A percentile compares a stretch with the other conserved stretches of the same genome.
These are phyloP conservation scores for Lasiodiplodia sp. DNA, from an alignment of 2,329 filamentous ascomycete genomes.

Conservation along the genomic window DNA sequence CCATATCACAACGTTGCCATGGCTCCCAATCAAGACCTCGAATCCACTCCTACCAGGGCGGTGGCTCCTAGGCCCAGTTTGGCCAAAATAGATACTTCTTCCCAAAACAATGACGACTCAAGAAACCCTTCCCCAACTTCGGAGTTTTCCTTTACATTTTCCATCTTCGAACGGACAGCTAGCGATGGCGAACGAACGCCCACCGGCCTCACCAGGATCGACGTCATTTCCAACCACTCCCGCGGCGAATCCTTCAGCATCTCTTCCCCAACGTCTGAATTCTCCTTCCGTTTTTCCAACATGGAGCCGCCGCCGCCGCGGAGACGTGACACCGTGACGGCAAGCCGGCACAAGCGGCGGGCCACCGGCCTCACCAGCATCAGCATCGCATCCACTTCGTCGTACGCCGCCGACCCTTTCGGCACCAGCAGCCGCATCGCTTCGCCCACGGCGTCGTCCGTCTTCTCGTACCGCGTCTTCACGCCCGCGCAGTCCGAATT, in stretches of 20 bases:
- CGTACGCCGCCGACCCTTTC: conserved; percentile 1
- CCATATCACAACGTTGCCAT: conserved; percentile 12
- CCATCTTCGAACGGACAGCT: conserved; percentile 2
- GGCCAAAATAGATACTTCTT: conserved; percentile 6
- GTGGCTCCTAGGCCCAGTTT: conserved; percentile 5
- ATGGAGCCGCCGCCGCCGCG: conserved; percentile 2
- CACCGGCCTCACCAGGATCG: conserved; percentile 9
- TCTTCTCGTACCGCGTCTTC: conserved; percentile 18
- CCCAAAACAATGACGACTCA: not conserved
- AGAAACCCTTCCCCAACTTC: conserved; percentile 1
- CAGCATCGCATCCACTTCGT: not conserved
- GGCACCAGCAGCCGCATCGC: not conserved
- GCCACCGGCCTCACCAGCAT: conserved; percentile 3
- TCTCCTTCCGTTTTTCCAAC: conserved; percentile 10
- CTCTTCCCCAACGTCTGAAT: conserved; percentile 1
- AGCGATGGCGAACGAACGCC: conserved; percentile 18
- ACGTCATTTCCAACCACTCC: conserved; percentile 6
- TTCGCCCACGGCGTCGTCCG: not conserved
- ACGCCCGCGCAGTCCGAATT: conserved; percentile 2
- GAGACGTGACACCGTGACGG: not conserved
- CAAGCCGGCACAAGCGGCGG: not conserved
- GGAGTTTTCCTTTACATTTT: conserved; percentile 18
- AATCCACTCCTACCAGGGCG: not conserved
- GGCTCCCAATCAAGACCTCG: conserved; percentile 12
- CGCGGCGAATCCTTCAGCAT: conserved; percentile 16